A percentile compares a stretch with the other conserved stretches of the same genome.
phyloP scores from a whole-genome alignment of 352 stramenopile genomes.

The Phytophthora kernoviae region DNA sequence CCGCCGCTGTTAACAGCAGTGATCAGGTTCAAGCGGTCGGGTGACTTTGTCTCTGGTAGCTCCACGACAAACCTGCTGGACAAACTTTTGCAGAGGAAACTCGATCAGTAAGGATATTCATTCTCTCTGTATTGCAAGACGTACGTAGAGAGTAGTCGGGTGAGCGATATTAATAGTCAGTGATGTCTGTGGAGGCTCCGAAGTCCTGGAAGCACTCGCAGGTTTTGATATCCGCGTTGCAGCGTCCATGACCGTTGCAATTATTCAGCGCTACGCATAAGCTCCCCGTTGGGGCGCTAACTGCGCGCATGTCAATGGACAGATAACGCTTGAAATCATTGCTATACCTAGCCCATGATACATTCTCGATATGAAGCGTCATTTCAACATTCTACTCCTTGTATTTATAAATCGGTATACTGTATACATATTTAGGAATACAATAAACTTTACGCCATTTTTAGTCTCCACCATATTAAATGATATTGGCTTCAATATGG shows the following conservation, averaged over 20 bases:
- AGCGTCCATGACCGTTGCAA: conserved; percentile 91
- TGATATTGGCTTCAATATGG: too few species aligned
- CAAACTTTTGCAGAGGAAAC: conserved; percentile 52
- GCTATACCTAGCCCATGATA: too few species aligned
- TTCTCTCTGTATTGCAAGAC: conserved; percentile 1
- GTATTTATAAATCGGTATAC: too few species aligned
- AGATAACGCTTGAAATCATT: not conserved
- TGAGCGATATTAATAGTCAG: conserved; percentile 69
- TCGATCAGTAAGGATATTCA: not conserved
- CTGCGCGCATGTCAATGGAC: conserved; percentile 31
- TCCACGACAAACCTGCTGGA: conserved; percentile 67
- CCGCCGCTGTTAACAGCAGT: too few species aligned
- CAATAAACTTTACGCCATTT: too few species aligned
- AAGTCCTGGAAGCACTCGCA: conserved; percentile 91
- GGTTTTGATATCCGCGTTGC: conserved; percentile 79
- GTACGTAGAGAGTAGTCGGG: conserved; percentile 85
- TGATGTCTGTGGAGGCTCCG: conserved; percentile 80
- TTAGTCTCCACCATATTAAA: too few species aligned
- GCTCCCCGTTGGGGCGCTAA: conserved; percentile 55
- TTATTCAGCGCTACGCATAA: conserved; percentile 78
- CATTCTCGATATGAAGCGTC: too few species aligned
- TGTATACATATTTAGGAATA: too few species aligned
- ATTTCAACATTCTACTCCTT: too few species aligned
- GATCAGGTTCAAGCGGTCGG: too few species aligned
- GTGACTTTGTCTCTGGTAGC: too few species aligned